phyloP scores from a whole-genome alignment of 768 basidiomycete genomes.

The Lentinula guzmanii region DNA sequence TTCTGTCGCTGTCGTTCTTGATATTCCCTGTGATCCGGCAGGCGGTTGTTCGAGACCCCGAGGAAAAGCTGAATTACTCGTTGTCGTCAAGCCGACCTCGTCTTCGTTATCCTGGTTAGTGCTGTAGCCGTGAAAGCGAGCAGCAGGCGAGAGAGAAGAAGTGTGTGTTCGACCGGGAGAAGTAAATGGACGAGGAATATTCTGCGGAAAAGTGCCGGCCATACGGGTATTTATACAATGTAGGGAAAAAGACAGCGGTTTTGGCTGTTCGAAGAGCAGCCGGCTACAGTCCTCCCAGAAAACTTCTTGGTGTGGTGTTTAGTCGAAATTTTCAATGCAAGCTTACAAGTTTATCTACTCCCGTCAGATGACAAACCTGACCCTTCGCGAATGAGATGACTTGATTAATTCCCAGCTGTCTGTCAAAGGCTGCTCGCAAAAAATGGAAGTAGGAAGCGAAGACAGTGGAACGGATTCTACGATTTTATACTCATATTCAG shows the following conservation, averaged over 20 bases:
- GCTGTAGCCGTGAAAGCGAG: not conserved
- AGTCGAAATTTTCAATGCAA: not conserved
- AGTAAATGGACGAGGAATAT: slow-evolving; percentile 3
- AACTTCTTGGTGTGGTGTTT: not conserved
- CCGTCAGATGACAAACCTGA: not conserved
- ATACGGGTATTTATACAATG: not conserved
- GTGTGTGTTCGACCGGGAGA: slow-evolving; percentile 1
- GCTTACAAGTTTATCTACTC: not conserved
- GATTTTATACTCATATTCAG: not conserved
- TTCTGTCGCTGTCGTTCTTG: slow-evolving; percentile 1
- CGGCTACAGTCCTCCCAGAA: not conserved
- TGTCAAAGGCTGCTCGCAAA: not conserved
- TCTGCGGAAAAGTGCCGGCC: not conserved
- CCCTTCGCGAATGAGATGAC: not conserved
- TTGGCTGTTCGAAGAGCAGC: not conserved
- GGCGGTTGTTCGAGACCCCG: not conserved
- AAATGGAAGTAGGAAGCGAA: not conserved
- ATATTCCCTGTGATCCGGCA: slow-evolving; percentile 2
- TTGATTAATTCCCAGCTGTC: not conserved
- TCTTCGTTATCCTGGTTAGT: not conserved
- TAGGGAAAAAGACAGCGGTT: not conserved
- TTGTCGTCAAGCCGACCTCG: not conserved
- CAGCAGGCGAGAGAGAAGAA: not conserved
- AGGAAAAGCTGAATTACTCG: not conserved
- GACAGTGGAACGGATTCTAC: not conserved